phyloP scores from a whole-genome alignment of 179 eudicot species.

The Camellia oleifera region DNA sequence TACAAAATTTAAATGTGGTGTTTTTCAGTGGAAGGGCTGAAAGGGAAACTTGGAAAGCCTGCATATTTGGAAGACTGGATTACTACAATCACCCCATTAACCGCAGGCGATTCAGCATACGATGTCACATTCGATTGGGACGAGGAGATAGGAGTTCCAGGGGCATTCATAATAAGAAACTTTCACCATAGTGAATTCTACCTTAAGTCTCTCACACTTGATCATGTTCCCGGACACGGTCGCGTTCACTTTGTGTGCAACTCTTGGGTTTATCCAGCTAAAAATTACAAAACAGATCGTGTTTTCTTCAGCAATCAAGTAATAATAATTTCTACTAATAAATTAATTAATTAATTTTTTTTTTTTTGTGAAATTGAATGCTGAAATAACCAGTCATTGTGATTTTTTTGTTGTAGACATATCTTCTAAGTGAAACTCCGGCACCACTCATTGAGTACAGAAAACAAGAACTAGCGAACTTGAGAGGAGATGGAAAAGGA shows the following conservation, averaged over 20 bases:
- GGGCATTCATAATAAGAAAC: slow-evolving; percentile 62
- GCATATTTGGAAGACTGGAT: slow-evolving; percentile 70
- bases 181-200: slow-evolving; percentile 71
- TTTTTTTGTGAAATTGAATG: neutral
- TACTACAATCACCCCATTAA: slow-evolving; percentile 32
- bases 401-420: slow-evolving; percentile 38
- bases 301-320: slow-evolving; percentile 87
- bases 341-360: neutral
- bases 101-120: slow-evolving; percentile 49
- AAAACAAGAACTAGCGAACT: slow-evolving; percentile 53
- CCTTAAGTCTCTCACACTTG: slow-evolving; percentile 65
- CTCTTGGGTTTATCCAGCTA: slow-evolving; percentile 86
- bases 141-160: slow-evolving; percentile 59
- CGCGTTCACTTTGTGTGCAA: slow-evolving; percentile 66
- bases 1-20: neutral
- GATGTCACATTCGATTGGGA: slow-evolving; percentile 66
- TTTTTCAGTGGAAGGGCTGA: slow-evolving; percentile 34
- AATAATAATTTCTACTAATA: neutral
- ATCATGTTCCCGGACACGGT: slow-evolving; percentile 73
- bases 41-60: slow-evolving; percentile 54
- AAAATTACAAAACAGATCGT: slow-evolving; percentile 57
- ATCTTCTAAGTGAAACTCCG: slow-evolving; percentile 76
- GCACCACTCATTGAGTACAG: slow-evolving; percentile 41
- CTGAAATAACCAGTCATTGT: neutral
- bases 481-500: slow-evolving; percentile 73